Evolutionary conservation across 805 yeast genomes (phyloP).

Genomic region (Starmerella floris): DNA sequence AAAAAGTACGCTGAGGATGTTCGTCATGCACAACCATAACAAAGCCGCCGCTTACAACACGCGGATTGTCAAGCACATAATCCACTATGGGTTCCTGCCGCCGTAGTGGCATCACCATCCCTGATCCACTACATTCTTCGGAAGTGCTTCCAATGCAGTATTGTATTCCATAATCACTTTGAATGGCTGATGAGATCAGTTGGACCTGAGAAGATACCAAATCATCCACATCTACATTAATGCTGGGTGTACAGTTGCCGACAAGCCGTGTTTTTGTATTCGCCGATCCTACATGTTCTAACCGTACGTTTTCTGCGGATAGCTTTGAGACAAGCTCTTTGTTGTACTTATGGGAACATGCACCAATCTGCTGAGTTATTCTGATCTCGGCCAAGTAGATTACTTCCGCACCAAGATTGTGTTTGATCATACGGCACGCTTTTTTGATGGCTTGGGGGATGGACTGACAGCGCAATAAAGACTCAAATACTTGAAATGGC

Average conservation of each 20-base stretch:
- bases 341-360: too few relatives aligned
- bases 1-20: conserved; percentile 15
- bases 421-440: conserved; percentile 22
- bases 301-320: not conserved
- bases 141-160: not conserved
- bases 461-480: conserved; percentile 18
- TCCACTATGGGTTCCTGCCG: conserved; percentile 1
- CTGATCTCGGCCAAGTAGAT: conserved; percentile 24
- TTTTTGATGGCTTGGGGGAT: conserved; percentile 21
- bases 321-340: not conserved
- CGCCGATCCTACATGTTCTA: not conserved
- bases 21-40: conserved; percentile 22
- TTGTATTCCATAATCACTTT: conserved; percentile 13
- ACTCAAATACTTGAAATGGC: conserved; percentile 22
- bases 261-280: conserved; percentile 1
- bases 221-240: not conserved
- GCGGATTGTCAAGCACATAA: not conserved
- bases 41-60: conserved; percentile 18
- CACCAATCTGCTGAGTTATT: not conserved
- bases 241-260: conserved; percentile 2
- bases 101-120: conserved; percentile 15
- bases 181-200: conserved; percentile 5
- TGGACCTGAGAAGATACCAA: not conserved
- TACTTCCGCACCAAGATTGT: conserved; percentile 19
- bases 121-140: not conserved